Percentiles rank a stretch among this genome's conserved stretches.
These are phyloP conservation scores for Oryza brachyantha DNA, from an alignment of 176 grass and related monocot genomes.

Conservation along the genomic window DNA sequence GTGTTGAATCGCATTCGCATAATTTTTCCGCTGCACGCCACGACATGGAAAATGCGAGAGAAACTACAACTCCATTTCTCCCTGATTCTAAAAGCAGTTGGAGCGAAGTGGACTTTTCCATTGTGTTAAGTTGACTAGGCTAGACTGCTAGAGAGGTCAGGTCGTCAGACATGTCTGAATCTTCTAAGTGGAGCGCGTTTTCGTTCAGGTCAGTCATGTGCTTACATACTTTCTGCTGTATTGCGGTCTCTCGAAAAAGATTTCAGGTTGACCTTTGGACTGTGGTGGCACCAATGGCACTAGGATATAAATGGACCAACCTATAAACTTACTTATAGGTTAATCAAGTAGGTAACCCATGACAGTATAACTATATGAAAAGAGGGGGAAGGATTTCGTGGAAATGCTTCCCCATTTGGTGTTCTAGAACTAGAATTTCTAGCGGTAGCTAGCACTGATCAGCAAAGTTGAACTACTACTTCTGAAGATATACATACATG, in stretches of 20 bases:
- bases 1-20: neutral
- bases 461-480: neutral
- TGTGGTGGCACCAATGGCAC: neutral
- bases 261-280: neutral
- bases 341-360: too few species aligned
- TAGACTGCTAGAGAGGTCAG: conserved; percentile 4
- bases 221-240: neutral
- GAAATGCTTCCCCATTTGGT: neutral
- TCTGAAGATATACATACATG: neutral
- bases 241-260: neutral
- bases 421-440: neutral
- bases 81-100: neutral
- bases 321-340: too few species aligned
- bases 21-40: conserved; percentile 23
- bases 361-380: too few species aligned
- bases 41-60: neutral
- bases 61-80: neutral
- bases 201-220: conserved; percentile 7
- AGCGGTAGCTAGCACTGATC: neutral
- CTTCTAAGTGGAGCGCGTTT: neutral
- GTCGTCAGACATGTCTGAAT: neutral
- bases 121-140: neutral
- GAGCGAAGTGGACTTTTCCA: neutral
- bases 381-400: neutral
- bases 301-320: too few species aligned